Base-by-base conservation (phyloP, 352 stramenopile genomes). In the Blastocystis sp. region DNA sequence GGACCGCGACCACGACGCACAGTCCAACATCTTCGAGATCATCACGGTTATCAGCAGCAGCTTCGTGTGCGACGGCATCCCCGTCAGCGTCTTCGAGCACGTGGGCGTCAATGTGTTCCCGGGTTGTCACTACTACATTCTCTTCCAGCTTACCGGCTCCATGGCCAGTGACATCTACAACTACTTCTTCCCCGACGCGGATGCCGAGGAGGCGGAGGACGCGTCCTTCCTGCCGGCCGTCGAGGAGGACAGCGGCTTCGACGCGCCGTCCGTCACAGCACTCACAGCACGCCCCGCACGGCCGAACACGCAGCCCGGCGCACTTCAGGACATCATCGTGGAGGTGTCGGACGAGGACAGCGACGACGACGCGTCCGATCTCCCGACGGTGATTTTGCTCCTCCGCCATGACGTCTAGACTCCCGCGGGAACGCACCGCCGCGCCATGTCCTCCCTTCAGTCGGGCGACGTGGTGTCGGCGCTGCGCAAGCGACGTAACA, bases 111-210 rank as follows among this genome's bases (percentile, higher is more conserved):
- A 88, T 28, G 78, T 88, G 17, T 88, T 69, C 43, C 78, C 78
- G 7, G 78, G 78, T 4, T 76, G 64, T 38, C 68, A 88, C 45
- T 88, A 88, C 48, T 88, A 88, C 68, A 77, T 88, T 79, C 54
- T 88, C 28, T 88, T 88, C 52, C 78, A 88, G 24, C 68, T 88
- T 6, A 76, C 64, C 11, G 38, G 57, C 21, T 40, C 60, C 2
- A 28, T 88, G 6, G 78, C 78, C 9, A 19, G 17, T 17, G 68
- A 34, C 21, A 60, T 88, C 1, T 66, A 45, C n/a, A 21, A 19
- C 21, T 88, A 88, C 19, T 88, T 88, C 78, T 88, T 88, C 59
- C 78, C 78, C 24, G 78, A 88, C 28, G 68, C 79, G 3, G 78
- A 76, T n/a, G 34, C n/a, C 10, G 68, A 77, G 10, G 68, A 21